Conservation (phyloP, 345 rosid genomes). For the Syzygium grande region DNA sequence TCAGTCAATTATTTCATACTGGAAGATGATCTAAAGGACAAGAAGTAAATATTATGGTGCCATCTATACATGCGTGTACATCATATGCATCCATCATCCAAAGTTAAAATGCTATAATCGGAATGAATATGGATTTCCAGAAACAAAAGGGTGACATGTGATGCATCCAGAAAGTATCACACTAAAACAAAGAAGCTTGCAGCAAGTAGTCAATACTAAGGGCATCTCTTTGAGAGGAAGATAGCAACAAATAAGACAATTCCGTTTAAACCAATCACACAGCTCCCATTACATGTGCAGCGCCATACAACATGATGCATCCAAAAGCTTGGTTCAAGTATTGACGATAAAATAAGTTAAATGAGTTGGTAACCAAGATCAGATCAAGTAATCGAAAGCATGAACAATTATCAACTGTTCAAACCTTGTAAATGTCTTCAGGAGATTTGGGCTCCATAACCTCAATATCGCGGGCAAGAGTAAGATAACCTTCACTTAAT, state of each 20-base stretch:
- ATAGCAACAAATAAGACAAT: not conserved
- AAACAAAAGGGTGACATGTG: not conserved
- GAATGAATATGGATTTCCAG: not conserved
- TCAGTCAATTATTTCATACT: not conserved
- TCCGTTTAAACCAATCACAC: not conserved
- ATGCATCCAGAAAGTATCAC: not conserved
- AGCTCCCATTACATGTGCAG: not conserved
- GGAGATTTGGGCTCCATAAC: slow-evolving; percentile 98
- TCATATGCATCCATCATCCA: not conserved
- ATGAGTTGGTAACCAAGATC: not conserved
- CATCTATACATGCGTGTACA: not conserved
- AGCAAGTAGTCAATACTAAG: not conserved
- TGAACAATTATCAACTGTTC: not conserved
- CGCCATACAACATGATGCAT: not conserved
- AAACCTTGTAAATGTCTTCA: slow-evolving; percentile 94
- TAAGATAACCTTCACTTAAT: slow-evolving; percentile 86
- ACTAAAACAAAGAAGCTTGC: not conserved
- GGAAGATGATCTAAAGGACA: not conserved
- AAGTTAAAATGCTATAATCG: not conserved
- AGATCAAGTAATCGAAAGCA: not conserved
- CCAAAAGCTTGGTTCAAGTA: not conserved
- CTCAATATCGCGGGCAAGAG: slow-evolving; percentile 97
- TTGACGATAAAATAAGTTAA: not conserved
- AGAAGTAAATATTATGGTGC: not conserved
- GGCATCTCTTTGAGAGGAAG: not conserved